phyloP scores from a whole-genome alignment of 202 grass and related monocot species.

The Schoenoplectus triqueter region DNA sequence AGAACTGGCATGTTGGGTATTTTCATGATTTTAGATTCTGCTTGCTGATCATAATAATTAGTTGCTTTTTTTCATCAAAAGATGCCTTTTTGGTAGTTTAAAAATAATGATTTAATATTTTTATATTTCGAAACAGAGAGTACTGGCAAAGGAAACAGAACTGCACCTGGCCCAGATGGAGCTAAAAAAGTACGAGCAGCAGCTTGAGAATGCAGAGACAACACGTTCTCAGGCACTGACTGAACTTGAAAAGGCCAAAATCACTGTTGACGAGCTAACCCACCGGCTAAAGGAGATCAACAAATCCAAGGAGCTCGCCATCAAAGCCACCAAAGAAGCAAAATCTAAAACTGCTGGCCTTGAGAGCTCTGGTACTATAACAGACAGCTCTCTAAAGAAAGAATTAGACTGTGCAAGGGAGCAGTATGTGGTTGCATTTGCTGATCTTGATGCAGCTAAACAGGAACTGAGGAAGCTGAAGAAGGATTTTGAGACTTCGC shows the following conservation, averaged over 20 bases:
- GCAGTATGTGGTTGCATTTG: constrained; percentile 49
- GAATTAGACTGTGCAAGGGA: constrained; percentile 66
- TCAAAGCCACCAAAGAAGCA: constrained; percentile 70
- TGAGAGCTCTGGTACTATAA: constrained; percentile 60
- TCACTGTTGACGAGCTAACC: constrained; percentile 65
- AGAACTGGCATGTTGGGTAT: constrained; percentile 20
- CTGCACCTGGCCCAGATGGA: constrained; percentile 82
- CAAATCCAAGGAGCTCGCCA: constrained; percentile 73
- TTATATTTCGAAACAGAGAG: constrained; percentile 53
- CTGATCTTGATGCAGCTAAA: constrained; percentile 73
- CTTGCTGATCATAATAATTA: not conserved
- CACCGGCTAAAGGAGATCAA: constrained; percentile 65
- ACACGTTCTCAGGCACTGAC: constrained; percentile 67
- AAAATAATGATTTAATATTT: constrained; percentile 32
- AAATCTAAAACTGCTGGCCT: constrained; percentile 65
- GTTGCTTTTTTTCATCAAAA: constrained; percentile 1
- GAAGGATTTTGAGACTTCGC: constrained; percentile 87
- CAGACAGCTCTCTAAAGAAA: constrained; percentile 64
- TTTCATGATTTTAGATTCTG: constrained; percentile 9
- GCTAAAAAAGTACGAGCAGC: constrained; percentile 52
- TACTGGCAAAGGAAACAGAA: constrained; percentile 78
- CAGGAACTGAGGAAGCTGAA: constrained; percentile 82
- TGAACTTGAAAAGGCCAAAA: constrained; percentile 80
- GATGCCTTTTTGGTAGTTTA: not conserved
- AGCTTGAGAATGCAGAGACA: constrained; percentile 55